A percentile compares a stretch with the other conserved stretches of the same genome.
These are phyloP conservation scores for Funneliformis mosseae DNA, from an alignment of 192 early-diverging fungal species.

Conservation along the genomic window DNA sequence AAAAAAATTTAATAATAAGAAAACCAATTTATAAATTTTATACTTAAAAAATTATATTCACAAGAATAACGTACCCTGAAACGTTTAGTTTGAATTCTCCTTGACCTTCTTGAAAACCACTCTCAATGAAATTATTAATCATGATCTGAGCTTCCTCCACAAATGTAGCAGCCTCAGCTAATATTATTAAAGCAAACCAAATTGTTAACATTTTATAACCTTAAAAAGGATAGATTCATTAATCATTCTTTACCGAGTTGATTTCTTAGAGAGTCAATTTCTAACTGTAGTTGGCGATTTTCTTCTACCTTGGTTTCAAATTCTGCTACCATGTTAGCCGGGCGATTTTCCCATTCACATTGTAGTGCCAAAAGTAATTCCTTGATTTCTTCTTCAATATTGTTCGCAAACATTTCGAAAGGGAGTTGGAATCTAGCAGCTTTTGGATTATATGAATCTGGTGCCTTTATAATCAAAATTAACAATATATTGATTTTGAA, in stretches of 20 bases:
- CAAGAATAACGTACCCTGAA: neutral
- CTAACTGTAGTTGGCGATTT: neutral
- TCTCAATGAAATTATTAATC: neutral
- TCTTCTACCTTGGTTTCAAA: neutral
- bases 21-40: neutral
- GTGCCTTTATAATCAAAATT: constrained; percentile 2
- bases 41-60: neutral
- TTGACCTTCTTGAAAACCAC: constrained; percentile 8
- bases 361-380: constrained; percentile 2
- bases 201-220: neutral
- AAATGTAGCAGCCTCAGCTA: neutral
- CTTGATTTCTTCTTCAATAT: constrained; percentile 25
- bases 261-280: constrained; percentile 18
- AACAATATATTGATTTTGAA: neutral
- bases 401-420: constrained; percentile 26
- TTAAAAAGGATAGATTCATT: neutral
- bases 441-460: constrained; percentile 19
- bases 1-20: too few relatives aligned
- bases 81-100: neutral
- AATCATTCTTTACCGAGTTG: constrained; percentile 10
- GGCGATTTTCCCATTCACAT: constrained; percentile 19
- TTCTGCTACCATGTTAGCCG: neutral
- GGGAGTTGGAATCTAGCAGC: constrained; percentile 12
- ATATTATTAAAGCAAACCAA: neutral
- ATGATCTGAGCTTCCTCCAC: constrained; percentile 1